phyloP scores from a whole-genome alignment of 345 rosid species.

The Dovyalis caffra region DNA sequence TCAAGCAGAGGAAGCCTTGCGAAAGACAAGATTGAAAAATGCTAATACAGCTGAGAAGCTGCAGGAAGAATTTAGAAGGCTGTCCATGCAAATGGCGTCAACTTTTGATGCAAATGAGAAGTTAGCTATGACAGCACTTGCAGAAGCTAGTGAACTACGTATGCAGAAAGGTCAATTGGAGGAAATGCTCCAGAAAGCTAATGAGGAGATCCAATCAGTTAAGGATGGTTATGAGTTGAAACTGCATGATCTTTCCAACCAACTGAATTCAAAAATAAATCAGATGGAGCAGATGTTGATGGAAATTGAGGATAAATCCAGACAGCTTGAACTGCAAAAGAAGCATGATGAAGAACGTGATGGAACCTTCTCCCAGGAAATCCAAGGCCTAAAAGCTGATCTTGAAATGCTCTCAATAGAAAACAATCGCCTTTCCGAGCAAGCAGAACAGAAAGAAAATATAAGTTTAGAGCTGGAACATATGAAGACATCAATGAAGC shows the following conservation, averaged over 20 bases:
- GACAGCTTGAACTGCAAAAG: conserved; percentile 49
- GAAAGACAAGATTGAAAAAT: conserved; percentile 64
- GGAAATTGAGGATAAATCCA: conserved; percentile 51
- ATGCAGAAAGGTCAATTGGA: conserved; percentile 59
- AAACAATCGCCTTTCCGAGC: conserved; percentile 26
- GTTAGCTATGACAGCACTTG: conserved; percentile 69
- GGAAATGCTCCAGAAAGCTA: conserved; percentile 57
- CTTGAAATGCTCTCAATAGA: conserved; percentile 36
- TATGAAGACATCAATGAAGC: conserved; percentile 38
- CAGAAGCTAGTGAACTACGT: conserved; percentile 63
- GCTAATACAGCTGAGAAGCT: conserved; percentile 72
- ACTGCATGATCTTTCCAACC: conserved; percentile 43
- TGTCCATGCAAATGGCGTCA: conserved; percentile 74
- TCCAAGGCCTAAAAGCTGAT: conserved; percentile 41
- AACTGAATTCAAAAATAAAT: conserved; percentile 40
- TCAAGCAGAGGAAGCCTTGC: conserved; percentile 72
- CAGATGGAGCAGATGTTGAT: conserved; percentile 43
- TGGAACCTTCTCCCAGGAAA: conserved; percentile 38
- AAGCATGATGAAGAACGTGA: conserved; percentile 45
- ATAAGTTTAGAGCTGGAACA: conserved; percentile 44
- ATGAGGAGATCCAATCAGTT: conserved; percentile 47
- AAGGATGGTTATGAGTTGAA: conserved; percentile 52
- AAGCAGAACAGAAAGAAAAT: conserved; percentile 37
- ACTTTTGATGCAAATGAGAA: conserved; percentile 79
- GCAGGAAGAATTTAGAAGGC: conserved; percentile 74